These are phyloP conservation scores for Colletotrichum sansevieriae DNA, from an alignment of 2,329 filamentous ascomycete species.

Conservation along the genomic window DNA sequence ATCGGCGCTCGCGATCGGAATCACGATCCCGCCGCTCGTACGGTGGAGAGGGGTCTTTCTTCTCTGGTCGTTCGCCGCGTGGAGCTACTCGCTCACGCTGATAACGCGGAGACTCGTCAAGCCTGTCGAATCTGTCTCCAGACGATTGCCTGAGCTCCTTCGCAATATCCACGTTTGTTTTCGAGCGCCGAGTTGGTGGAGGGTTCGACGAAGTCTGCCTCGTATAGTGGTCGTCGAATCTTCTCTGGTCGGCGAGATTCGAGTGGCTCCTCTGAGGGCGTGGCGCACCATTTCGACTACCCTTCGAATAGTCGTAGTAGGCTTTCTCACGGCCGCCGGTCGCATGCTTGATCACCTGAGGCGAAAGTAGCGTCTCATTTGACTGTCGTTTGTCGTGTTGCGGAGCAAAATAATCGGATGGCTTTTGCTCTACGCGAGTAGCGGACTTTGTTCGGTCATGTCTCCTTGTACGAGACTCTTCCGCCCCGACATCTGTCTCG, in stretches of 20 bases:
- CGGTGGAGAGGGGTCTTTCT: conserved; percentile 49
- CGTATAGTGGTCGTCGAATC: conserved; percentile 45
- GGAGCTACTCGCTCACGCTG: conserved; percentile 36
- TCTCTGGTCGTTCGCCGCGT: conserved; percentile 42
- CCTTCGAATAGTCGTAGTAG: conserved; percentile 51
- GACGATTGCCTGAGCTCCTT: conserved; percentile 49
- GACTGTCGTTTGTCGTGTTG: conserved; percentile 45
- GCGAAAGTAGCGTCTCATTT: conserved; percentile 55
- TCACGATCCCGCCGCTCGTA: conserved; percentile 41
- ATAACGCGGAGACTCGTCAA: conserved; percentile 46
- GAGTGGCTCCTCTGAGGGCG: conserved; percentile 49
- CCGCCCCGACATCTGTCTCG: conserved; percentile 54
- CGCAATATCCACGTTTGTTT: conserved; percentile 46
- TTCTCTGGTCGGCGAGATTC: conserved; percentile 47
- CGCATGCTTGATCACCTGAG: conserved; percentile 57
- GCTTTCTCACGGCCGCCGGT: conserved; percentile 58
- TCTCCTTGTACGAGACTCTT: conserved; percentile 45
- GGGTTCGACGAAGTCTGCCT: conserved; percentile 47
- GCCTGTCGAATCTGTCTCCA: conserved; percentile 51
- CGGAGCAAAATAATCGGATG: conserved; percentile 51
- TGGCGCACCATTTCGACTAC: conserved; percentile 45
- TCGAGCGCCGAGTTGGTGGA: conserved; percentile 45
- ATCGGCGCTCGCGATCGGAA: not conserved
- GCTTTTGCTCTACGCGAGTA: conserved; percentile 47
- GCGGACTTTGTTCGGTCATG: conserved; percentile 55